These are phyloP conservation scores for Parietichytrium sp. DNA, from an alignment of 108 stramenopile genomes.

Conservation along the genomic window DNA sequence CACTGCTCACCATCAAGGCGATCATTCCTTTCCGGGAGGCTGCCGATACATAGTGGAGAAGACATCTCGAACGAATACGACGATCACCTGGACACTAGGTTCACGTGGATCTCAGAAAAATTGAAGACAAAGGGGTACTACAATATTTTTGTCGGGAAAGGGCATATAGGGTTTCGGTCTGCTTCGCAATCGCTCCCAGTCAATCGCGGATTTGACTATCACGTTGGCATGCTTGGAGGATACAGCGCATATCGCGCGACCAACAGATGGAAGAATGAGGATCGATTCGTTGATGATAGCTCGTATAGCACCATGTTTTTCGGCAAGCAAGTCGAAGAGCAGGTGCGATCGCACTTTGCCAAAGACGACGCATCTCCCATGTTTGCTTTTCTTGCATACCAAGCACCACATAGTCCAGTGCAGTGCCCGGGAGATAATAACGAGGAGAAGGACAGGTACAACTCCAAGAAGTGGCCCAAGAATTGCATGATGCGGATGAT, in stretches of 20 bases:
- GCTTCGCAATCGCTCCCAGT: not conserved
- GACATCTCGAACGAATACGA: not conserved
- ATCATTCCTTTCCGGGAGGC: not conserved
- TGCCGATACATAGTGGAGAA: not conserved
- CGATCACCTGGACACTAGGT: constrained; percentile 9
- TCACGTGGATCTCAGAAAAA: constrained; percentile 37
- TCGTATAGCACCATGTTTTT: not conserved
- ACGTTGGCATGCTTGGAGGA: not conserved
- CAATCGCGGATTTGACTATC: constrained; percentile 1
- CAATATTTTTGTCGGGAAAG: not conserved
- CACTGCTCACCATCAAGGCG: constrained; percentile 25
- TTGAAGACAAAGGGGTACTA: not conserved
- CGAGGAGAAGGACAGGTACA: not conserved
- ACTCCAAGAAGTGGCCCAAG: constrained; percentile 24
- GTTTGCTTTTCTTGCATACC: not conserved
- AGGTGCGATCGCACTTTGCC: not conserved
- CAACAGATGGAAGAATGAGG: not conserved
- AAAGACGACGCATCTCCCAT: not conserved
- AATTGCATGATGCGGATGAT: constrained; percentile 29
- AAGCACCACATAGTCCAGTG: constrained; percentile 19
- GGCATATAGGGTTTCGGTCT: constrained; percentile 27
- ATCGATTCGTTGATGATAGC: not conserved
- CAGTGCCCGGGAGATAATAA: not conserved
- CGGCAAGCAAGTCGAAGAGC: not conserved
- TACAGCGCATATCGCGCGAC: not conserved